Evolutionary conservation across 176 grass and related monocot genomes (phyloP).

Genomic region (Alloteropsis semialata): DNA sequence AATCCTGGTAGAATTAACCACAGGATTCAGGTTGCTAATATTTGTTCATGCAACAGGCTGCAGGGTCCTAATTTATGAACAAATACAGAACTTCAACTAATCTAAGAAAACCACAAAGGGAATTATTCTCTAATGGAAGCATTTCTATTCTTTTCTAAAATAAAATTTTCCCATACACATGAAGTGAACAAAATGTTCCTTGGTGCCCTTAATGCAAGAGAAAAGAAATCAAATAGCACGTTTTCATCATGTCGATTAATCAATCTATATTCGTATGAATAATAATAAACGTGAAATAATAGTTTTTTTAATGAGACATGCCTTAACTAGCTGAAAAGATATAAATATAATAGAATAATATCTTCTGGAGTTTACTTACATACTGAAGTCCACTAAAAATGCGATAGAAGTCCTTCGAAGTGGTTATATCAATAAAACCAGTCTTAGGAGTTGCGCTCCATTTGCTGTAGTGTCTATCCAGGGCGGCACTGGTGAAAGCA

Average conservation of each 20-base stretch:
- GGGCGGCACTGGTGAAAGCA: constrained; percentile 94
- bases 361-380: constrained; percentile 56
- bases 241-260: background rate
- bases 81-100: background rate
- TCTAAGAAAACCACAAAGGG: background rate
- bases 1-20: background rate
- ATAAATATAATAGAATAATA: background rate
- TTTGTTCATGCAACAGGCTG: background rate
- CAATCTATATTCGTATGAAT: background rate
- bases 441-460: constrained; percentile 98
- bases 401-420: constrained; percentile 94
- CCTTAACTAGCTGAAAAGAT: background rate
- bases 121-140: background rate
- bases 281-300: background rate
- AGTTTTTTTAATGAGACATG: background rate
- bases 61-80: background rate
- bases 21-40: background rate
- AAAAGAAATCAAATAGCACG: background rate
- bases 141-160: background rate
- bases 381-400: constrained; percentile 98
- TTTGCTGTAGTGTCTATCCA: constrained; percentile 98
- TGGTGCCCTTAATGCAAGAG: background rate
- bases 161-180: background rate
- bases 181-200: background rate
- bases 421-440: constrained; percentile 96